Base-by-base conservation (phyloP, 768 basidiomycete species). In the Hericium erinaceus region DNA sequence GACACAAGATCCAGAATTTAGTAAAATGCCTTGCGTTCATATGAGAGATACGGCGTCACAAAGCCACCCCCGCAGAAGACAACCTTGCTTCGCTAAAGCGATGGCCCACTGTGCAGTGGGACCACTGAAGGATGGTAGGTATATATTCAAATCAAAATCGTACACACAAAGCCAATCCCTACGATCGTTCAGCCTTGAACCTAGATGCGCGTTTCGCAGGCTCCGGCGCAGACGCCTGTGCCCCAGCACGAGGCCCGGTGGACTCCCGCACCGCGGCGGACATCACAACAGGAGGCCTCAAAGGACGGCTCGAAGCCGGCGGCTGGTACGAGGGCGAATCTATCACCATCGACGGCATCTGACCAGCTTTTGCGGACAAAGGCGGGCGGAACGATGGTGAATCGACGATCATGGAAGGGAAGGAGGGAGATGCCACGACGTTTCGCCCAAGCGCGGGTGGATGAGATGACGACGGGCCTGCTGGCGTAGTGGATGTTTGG, bases 321-420 rank as follows among this genome's bases (percentile, higher is more conserved):
- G 58, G 55, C 2, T 48, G 58, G 61, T 64, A 68, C 0, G 68
- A 68, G 11, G 68, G 65, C 6, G 65, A 66, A 39, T 64, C 62
- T 46, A 62, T 10, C 3, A 58, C 46, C 37, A 41, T 39, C 13
- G 56, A 50, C 48, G 48, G 44, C 11, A 48, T 37, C 33, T 22
- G 12, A 20, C 24, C 33, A 12, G 18, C 4, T 22, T n/a, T 60
- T 6, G 18, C 28, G 22, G 28, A 18, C 38, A 15, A 16, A 3
- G 57, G 57, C 4, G 57, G 55, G 2, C 46, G 33, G 22, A 61
- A 60, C 15, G 65, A 62, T 7, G 65, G 64, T 22, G 65, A 66
- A 10, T 61, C 57, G 41, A 64, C 18, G 20, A 60, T 57, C 54
- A 54, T 58, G 11, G 39, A 12, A 15, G 22, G 44, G 49, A 58